Percentiles rank a stretch among this genome's conserved stretches.
Evolutionary conservation across 2,329 filamentous ascomycete species (phyloP).

Genomic region (Lachnellula willkommii): DNA sequence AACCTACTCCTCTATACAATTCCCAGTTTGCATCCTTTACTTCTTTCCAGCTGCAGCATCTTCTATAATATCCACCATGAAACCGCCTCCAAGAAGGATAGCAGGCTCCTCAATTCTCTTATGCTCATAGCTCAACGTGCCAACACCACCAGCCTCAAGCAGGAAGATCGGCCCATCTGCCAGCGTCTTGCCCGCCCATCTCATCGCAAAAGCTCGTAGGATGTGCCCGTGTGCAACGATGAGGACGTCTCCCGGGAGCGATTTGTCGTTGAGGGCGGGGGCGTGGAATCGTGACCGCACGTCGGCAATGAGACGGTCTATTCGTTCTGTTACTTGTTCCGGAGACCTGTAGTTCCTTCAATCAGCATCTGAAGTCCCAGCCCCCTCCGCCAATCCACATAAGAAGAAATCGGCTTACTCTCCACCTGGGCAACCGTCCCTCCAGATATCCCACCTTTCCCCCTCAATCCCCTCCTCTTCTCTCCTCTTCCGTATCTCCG

Average conservation of each 20-base stretch:
- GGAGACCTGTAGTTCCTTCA: constrained; percentile 33
- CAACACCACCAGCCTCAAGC: constrained; percentile 83
- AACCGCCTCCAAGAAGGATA: constrained; percentile 67
- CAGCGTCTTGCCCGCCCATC: constrained; percentile 72
- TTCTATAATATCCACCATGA: constrained; percentile 29
- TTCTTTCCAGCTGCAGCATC: constrained; percentile 7
- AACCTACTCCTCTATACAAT: not conserved
- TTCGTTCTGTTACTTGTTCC: constrained; percentile 62
- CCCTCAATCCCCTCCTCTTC: constrained; percentile 49
- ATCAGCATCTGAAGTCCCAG: not conserved
- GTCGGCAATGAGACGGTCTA: constrained; percentile 71
- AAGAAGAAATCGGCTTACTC: constrained; percentile 52
- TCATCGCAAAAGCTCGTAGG: constrained; percentile 77
- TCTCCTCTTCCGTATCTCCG: constrained; percentile 58
- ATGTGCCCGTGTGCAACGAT: constrained; percentile 91
- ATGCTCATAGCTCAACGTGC: constrained; percentile 79
- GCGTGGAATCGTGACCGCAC: constrained; percentile 60
- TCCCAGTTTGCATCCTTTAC: constrained; percentile 5
- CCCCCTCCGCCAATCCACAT: not conserved
- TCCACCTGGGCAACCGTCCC: constrained; percentile 79
- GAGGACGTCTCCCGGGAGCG: constrained; percentile 52
- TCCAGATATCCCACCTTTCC: constrained; percentile 77
- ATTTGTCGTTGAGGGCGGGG: constrained; percentile 42
- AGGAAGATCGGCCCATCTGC: constrained; percentile 69
- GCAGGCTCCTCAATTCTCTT: constrained; percentile 72